Base-by-base conservation (phyloP, 2,329 filamentous ascomycete species). In the Phyllosticta citriasiana region DNA sequence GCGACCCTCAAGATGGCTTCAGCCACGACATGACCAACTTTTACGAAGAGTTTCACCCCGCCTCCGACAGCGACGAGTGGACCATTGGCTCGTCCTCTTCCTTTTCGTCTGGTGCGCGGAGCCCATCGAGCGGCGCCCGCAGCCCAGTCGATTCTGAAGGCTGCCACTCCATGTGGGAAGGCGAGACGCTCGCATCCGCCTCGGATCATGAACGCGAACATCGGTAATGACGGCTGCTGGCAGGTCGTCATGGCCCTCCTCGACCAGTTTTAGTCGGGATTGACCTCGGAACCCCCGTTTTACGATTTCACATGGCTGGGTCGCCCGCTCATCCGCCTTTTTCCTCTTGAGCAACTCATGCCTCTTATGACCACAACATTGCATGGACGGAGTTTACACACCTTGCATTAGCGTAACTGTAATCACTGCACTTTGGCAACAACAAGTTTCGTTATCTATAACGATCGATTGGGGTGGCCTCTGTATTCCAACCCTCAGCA, bases 31-130 rank as follows among this genome's bases (percentile, higher is more conserved):
- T 85, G 64, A 78, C 82, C 57, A 80, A 80, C 59, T 77, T 85
- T 53, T 82, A 84, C 65, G 82, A 81, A 66, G 74, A 77, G 57
- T 77, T 77, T 65, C 75, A 76, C 63, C 67, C 68, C 10, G 69
- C 82, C 54, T 81, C 82, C 57, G 86, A 92, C 66, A 91, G 88
- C 68, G 91, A 96, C 67, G 91, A 94, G 69, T 96, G 91, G 91
- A 93, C 91, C 8, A 83, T 93, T 54, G 91, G 89, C 63, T 94
- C 90, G 67, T 91, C 86, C 60, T 94, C 89, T 0, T 86, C 84
- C 50, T 84, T 88, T 71, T 88, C 86, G 50, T 87, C 83, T 25
- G 83, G 83, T 57, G 84, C 82, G 57, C 72, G 84, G 57, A 86
- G 84, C 68, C 84, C 83, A 24, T 81, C 78, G 30, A 69, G 75